These are phyloP conservation scores for Erysimum pusillum DNA, from an alignment of 441 rosid genomes.

Conservation along the genomic window DNA sequence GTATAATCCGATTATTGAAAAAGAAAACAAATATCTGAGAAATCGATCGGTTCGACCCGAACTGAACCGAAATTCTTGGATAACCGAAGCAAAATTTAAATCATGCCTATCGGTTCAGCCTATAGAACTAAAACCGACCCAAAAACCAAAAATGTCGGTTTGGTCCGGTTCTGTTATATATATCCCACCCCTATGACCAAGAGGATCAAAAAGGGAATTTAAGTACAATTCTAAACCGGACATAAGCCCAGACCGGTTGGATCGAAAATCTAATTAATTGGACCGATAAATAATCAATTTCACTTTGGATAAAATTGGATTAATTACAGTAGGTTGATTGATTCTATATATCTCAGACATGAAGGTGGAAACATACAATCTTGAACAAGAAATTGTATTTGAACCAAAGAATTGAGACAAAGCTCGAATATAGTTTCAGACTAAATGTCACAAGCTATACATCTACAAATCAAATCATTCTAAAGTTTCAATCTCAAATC, in stretches of 20 bases:
- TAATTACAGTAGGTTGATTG: neutral
- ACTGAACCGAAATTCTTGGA: no score
- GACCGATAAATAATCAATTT: neutral
- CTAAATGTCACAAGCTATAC: constrained; percentile 22
- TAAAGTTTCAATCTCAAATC: neutral
- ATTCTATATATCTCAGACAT: neutral
- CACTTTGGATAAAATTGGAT: neutral
- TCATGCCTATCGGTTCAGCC: no score
- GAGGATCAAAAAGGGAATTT: neutral
- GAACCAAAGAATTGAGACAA: constrained; percentile 4
- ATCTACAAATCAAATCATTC: constrained; percentile 17
- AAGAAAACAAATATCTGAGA: no score
- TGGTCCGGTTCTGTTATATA: no score
- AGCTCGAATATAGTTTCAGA: constrained; percentile 12
- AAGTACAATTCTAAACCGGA: neutral
- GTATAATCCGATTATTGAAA: no score
- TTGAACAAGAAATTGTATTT: neutral
- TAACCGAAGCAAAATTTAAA: no score
- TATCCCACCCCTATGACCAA: no score
- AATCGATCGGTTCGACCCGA: no score
- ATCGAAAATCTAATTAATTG: neutral
- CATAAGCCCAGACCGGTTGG: neutral
- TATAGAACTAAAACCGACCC: no score
- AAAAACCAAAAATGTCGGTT: no score
- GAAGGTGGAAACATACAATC: neutral